Percentiles rank a stretch among this genome's conserved stretches.
Conservation (phyloP, 1,284 basidiomycete genomes). For the Cystobasidium slooffiae region DNA sequence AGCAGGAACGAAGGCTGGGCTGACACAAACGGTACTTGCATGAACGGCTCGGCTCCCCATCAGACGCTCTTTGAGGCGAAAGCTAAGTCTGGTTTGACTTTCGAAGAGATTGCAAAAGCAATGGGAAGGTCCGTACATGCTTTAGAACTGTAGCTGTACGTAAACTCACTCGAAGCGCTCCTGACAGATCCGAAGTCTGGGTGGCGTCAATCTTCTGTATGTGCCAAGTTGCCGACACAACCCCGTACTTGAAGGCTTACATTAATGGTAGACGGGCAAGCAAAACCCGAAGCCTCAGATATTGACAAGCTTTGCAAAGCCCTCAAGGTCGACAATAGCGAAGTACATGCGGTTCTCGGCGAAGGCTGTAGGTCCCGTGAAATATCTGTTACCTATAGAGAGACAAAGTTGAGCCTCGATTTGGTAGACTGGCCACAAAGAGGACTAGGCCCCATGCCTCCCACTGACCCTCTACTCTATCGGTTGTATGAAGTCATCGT, state of each 20-base stretch:
- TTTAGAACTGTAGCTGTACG: neutral
- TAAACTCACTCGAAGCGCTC: neutral
- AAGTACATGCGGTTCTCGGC: neutral
- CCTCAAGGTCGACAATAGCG: slow-evolving; percentile 61
- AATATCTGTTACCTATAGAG: neutral
- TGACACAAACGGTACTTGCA: neutral
- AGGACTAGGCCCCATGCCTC: slow-evolving; percentile 66
- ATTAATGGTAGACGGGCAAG: slow-evolving; percentile 59
- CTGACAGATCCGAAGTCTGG: slow-evolving; percentile 75
- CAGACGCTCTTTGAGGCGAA: slow-evolving; percentile 13
- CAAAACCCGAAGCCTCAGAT: slow-evolving; percentile 69
- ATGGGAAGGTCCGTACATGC: neutral
- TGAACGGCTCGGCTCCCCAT: neutral
- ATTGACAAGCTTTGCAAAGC: slow-evolving; percentile 63
- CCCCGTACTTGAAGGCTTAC: neutral
- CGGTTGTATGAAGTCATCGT: slow-evolving; percentile 69
- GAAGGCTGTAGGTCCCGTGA: neutral
- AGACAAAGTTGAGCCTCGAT: slow-evolving; percentile 59
- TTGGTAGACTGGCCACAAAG: slow-evolving; percentile 75
- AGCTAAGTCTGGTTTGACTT: slow-evolving; percentile 24
- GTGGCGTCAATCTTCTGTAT: slow-evolving; percentile 85
- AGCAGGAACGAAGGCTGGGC: neutral
- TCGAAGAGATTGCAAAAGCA: slow-evolving; percentile 16
- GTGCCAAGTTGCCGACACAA: slow-evolving; percentile 57
- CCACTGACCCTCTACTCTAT: slow-evolving; percentile 80